Evolutionary conservation across 352 stramenopile genomes (phyloP).

Genomic region (Globisporangium paddicum): DNA sequence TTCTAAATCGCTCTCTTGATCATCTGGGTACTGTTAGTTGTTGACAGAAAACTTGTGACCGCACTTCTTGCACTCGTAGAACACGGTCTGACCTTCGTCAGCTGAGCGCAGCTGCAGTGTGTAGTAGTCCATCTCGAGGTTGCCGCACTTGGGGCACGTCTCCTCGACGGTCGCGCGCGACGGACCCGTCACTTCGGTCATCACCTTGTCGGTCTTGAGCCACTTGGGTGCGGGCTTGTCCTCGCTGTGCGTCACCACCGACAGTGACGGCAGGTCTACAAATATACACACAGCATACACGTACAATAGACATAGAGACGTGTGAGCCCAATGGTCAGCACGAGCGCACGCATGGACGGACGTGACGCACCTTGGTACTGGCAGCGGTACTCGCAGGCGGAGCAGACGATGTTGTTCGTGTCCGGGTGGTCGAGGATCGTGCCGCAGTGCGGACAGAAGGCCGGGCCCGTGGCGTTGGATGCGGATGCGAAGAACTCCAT

Average conservation of each 20-base stretch:
- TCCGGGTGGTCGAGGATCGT: constrained; percentile 86
- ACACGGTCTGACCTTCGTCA: constrained; percentile 99
- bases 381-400: constrained; percentile 79
- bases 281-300: background rate
- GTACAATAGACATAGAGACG: constrained; percentile 3
- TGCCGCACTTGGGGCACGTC: constrained; percentile 96
- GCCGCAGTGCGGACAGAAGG: constrained; percentile 87
- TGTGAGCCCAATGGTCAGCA: background rate
- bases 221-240: constrained; percentile 78
- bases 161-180: constrained; percentile 96
- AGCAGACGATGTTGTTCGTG: constrained; percentile 87
- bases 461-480: constrained; percentile 51
- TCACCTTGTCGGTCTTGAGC: constrained; percentile 62
- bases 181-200: constrained; percentile 82
- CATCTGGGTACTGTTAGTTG: constrained; percentile 46
- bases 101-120: constrained; percentile 98
- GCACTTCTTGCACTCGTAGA: constrained; percentile 99
- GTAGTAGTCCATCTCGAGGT: constrained; percentile 98
- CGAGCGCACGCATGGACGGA: background rate
- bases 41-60: constrained; percentile 88
- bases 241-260: constrained; percentile 70
- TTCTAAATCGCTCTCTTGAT: constrained; percentile 1
- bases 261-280: constrained; percentile 74
- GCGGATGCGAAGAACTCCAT: constrained; percentile 78
- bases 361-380: constrained; percentile 64